Conservation (phyloP, 2,329 filamentous ascomycete genomes). For the Nothophaeocryptopus gaeumannii region DNA sequence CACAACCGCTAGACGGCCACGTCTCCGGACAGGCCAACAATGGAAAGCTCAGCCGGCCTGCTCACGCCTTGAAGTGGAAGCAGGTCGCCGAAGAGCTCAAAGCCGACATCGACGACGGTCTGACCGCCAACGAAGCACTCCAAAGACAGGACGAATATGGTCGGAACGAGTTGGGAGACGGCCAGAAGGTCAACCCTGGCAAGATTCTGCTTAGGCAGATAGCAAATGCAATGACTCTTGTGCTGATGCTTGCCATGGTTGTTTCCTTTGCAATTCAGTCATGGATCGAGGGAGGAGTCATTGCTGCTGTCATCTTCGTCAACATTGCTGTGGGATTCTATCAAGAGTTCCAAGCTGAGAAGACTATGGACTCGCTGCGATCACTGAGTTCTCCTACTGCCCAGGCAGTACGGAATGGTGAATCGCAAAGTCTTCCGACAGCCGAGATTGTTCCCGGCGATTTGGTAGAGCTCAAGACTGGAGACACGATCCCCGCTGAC, state of each 20-base stretch:
- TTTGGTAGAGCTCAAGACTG: slow-evolving; percentile 46
- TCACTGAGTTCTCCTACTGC: slow-evolving; percentile 49
- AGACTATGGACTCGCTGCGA: slow-evolving; percentile 50
- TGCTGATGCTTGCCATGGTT: slow-evolving; percentile 49
- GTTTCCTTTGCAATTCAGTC: slow-evolving; percentile 48
- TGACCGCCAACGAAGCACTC: slow-evolving; percentile 59
- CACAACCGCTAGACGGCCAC: slow-evolving; percentile 23
- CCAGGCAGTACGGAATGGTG: slow-evolving; percentile 46
- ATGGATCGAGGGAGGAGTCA: slow-evolving; percentile 49
- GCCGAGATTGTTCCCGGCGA: slow-evolving; percentile 49
- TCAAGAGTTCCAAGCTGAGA: slow-evolving; percentile 49
- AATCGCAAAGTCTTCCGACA: slow-evolving; percentile 41
- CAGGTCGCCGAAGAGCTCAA: slow-evolving; percentile 56
- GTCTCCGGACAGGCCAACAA: slow-evolving; percentile 41
- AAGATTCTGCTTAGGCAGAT: slow-evolving; percentile 72
- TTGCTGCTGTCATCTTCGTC: slow-evolving; percentile 45
- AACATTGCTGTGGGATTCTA: slow-evolving; percentile 48
- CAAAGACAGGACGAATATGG: slow-evolving; percentile 60
- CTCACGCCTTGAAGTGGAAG: slow-evolving; percentile 59
- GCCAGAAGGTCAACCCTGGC: slow-evolving; percentile 64
- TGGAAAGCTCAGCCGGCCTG: slow-evolving; percentile 56
- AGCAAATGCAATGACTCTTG: slow-evolving; percentile 74
- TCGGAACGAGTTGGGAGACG: slow-evolving; percentile 68
- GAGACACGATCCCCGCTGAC: slow-evolving; percentile 51
- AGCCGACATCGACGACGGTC: slow-evolving; percentile 65